Evolutionary conservation across 495 filamentous ascomycete species (phyloP).

Genomic region (Monascus purpureus): DNA sequence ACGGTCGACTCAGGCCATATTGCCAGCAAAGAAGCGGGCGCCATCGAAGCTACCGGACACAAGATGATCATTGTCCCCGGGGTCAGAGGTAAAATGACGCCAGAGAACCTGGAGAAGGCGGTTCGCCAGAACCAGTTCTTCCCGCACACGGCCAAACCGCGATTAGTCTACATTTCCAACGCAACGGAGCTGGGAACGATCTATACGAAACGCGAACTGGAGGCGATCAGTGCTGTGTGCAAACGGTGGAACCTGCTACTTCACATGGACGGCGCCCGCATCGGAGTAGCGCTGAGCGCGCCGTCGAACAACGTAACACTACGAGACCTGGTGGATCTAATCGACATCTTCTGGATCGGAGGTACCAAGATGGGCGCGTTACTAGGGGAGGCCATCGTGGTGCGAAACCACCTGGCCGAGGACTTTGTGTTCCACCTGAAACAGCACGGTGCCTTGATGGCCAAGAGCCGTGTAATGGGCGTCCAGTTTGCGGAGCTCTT

Average conservation of each 20-base stretch:
- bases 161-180: constrained; percentile 30
- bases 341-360: constrained; percentile 34
- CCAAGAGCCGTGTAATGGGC: constrained; percentile 27
- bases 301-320: constrained; percentile 19
- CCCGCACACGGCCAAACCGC: constrained; percentile 31
- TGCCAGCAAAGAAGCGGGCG: constrained; percentile 28
- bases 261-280: constrained; percentile 27
- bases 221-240: constrained; percentile 17
- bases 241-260: constrained; percentile 20
- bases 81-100: constrained; percentile 26
- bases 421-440: constrained; percentile 31
- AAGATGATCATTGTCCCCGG: constrained; percentile 28
- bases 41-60: constrained; percentile 32
- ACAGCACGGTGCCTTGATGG: constrained; percentile 29
- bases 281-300: constrained; percentile 24
- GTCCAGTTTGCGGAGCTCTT: constrained; percentile 32
- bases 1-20: constrained; percentile 29
- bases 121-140: constrained; percentile 26
- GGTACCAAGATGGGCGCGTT: constrained; percentile 31
- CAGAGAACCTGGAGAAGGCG: constrained; percentile 19
- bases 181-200: constrained; percentile 30
- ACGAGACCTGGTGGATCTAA: constrained; percentile 22
- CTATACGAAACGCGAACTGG: constrained; percentile 23
- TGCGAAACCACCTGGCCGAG: constrained; percentile 19
- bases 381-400: constrained; percentile 30